phyloP scores from a whole-genome alignment of 2,329 filamentous ascomycete genomes.

The Colletotrichum godetiae region DNA sequence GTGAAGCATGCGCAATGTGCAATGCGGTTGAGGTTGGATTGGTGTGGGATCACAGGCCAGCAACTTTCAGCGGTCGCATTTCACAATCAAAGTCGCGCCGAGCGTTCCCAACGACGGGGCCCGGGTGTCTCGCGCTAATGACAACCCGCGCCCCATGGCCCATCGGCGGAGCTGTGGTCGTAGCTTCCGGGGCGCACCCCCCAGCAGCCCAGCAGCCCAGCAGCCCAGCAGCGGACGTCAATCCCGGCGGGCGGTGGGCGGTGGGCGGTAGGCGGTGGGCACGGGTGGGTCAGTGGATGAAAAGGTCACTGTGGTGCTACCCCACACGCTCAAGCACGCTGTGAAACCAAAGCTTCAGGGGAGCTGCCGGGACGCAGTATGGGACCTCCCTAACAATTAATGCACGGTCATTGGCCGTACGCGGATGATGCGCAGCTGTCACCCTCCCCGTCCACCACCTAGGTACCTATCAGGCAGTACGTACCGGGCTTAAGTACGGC shows the following conservation, averaged over 20 bases:
- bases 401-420: constrained; percentile 1
- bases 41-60: constrained; percentile 11
- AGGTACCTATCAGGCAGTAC: no score
- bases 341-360: constrained; percentile 22
- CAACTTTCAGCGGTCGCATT: constrained; percentile 5
- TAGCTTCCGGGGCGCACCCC: constrained; percentile 4
- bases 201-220: neutral
- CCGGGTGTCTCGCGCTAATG: constrained; percentile 25
- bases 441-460: neutral
- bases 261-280: neutral
- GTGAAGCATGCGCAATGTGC: constrained; percentile 15
- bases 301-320: neutral
- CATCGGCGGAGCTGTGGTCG: neutral
- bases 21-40: constrained; percentile 14
- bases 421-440: constrained; percentile 6
- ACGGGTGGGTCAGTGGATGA: neutral
- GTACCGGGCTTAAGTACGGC: neutral
- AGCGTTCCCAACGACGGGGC: constrained; percentile 6
- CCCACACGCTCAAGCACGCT: constrained; percentile 22
- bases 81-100: constrained; percentile 10
- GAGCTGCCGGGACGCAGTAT: neutral
- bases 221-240: neutral
- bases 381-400: constrained; percentile 12
- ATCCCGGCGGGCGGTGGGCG: neutral
- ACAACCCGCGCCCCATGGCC: constrained; percentile 4